Evolutionary conservation across 768 basidiomycete species (phyloP).

Genomic region (Phlegmacium glaucopus): DNA sequence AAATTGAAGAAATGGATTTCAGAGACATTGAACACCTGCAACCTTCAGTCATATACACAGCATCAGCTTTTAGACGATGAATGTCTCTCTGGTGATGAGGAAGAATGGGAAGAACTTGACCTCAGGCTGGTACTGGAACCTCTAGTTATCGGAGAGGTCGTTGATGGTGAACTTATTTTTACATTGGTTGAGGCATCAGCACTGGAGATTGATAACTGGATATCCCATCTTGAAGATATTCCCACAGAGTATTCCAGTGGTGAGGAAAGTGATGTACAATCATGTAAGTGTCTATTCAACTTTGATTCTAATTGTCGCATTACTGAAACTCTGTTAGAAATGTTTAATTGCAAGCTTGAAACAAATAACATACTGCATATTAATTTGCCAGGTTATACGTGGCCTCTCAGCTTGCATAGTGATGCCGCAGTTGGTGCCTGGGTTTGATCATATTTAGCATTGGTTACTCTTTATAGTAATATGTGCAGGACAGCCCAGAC

Average conservation of each 20-base stretch:
- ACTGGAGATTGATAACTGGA: background rate
- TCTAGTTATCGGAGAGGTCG: background rate
- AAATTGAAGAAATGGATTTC: constrained; percentile 6
- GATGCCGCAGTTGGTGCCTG: no score
- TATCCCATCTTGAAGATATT: background rate
- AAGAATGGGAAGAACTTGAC: background rate
- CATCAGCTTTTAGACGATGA: background rate
- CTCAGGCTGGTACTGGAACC: background rate
- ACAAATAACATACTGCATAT: background rate
- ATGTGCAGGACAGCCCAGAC: no score
- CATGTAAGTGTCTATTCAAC: background rate
- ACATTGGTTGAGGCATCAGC: background rate
- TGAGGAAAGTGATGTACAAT: background rate
- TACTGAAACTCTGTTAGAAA: background rate
- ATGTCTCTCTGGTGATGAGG: background rate
- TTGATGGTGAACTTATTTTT: background rate
- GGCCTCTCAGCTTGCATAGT: no score
- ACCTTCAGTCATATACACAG: background rate
- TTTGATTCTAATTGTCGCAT: background rate
- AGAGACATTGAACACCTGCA: constrained; percentile 1
- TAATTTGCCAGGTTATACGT: background rate
- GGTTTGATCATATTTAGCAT: no score
- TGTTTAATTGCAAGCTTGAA: background rate
- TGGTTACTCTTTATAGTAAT: no score
- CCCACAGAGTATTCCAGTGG: background rate